A percentile compares a stretch with the other conserved stretches of the same genome.
These are phyloP conservation scores for Colletotrichum chlorophyti DNA, from an alignment of 2,329 filamentous ascomycete genomes.

Conservation along the genomic window DNA sequence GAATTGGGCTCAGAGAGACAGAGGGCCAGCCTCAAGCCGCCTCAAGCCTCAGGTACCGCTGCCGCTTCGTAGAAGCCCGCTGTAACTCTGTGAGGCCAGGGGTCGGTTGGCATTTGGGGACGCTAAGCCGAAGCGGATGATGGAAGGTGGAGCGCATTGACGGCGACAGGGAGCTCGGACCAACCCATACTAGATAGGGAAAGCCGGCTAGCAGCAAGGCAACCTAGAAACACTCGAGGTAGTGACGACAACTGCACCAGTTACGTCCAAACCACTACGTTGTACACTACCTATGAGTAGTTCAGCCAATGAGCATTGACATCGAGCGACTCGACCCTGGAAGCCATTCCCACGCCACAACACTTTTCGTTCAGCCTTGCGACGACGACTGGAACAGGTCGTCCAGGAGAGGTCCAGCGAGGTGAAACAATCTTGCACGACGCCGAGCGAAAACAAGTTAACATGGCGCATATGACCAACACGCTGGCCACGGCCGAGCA, in stretches of 20 bases:
- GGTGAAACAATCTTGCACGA: neutral
- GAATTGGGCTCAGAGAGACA: conserved; percentile 17
- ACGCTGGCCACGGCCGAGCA: conserved; percentile 76
- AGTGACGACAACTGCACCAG: conserved; percentile 26
- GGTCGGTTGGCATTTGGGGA: too few species aligned
- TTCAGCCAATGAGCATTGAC: too few species aligned
- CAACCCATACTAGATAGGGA: too few species aligned
- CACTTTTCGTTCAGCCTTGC: conserved; percentile 15
- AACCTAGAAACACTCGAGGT: too few species aligned
- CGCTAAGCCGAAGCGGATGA: conserved; percentile 12
- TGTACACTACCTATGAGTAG: too few species aligned
- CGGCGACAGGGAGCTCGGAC: conserved; percentile 11
- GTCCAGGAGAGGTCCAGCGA: too few species aligned
- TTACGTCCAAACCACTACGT: too few species aligned
- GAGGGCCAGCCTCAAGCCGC: too few species aligned
- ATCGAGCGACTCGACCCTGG: neutral
- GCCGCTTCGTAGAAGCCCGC: neutral
- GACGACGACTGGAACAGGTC: too few species aligned
- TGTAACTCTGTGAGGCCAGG: neutral
- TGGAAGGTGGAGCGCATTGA: neutral
- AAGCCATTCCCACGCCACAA: neutral
- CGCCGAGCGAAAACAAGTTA: neutral
- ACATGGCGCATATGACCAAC: conserved; percentile 54
- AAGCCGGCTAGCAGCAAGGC: too few species aligned
- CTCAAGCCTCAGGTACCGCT: conserved; percentile 21